A percentile compares a stretch with the other conserved stretches of the same genome.
These are phyloP conservation scores for Aotearoamyces nothofagi DNA, from an alignment of 2,329 filamentous ascomycete species.

Conservation along the genomic window DNA sequence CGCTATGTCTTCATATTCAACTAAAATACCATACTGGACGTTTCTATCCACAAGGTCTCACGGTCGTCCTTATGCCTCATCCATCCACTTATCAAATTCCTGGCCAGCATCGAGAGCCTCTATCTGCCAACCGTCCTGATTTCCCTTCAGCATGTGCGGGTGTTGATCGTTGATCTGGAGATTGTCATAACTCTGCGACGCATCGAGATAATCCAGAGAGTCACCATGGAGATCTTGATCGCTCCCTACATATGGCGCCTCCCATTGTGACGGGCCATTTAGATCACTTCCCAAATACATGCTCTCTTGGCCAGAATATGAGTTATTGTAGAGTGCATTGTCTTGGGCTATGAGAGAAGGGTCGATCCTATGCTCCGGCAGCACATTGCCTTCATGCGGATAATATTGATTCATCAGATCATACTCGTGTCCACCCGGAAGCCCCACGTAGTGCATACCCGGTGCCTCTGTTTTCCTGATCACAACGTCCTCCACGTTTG, in stretches of 20 bases:
- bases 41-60: no score
- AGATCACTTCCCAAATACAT: constrained; percentile 12
- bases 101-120: constrained; percentile 14
- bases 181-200: constrained; percentile 9
- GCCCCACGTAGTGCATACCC: constrained; percentile 20
- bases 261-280: constrained; percentile 11
- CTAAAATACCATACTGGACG: no score
- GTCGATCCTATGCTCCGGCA: constrained; percentile 13
- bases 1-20: no score
- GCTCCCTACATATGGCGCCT: constrained; percentile 5
- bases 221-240: constrained; percentile 7
- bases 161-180: constrained; percentile 16
- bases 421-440: constrained; percentile 20
- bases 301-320: constrained; percentile 8
- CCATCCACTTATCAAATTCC: constrained; percentile 20
- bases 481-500: constrained; percentile 24
- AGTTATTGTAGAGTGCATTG: constrained; percentile 7
- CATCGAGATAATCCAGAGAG: constrained; percentile 11
- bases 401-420: constrained; percentile 14
- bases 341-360: constrained; percentile 13
- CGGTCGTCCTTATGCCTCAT: no score
- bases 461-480: constrained; percentile 24
- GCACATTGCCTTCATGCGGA: constrained; percentile 5
- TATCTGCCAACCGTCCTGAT: constrained; percentile 19
- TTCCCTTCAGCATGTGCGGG: constrained; percentile 13